Base-by-base conservation (phyloP, 495 filamentous ascomycete genomes). In the Xylaria cubensis region DNA sequence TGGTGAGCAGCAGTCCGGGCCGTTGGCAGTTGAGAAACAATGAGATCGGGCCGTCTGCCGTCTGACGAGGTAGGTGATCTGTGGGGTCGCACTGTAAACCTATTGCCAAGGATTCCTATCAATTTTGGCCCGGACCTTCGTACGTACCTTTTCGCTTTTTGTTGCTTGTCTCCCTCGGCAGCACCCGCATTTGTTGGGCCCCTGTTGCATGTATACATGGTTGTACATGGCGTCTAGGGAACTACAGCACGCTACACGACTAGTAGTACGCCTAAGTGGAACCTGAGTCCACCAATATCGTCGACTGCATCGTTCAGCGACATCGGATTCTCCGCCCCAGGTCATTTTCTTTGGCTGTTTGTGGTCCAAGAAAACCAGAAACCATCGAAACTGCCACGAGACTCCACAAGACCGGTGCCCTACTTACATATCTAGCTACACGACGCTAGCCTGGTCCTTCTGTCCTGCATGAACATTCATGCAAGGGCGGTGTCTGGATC, bases 391-490 rank as follows among this genome's bases (percentile, higher is more conserved):
- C 29, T n/a, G 50, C 65, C 67, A 68, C 65, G n/a, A 61, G 41
- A 69, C 67, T 61, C 51, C 67, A 69, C 56, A 42, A 44, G n/a
- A 2, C 56, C 9, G n/a, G 68, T 17, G 21, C 29, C 29, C 29
- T 59, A 21, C 58, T 12, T 36, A 19, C 59, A 29, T 17, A 42
- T 13, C 39, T 42, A 42, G 39, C 39, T 63, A 44, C 61, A 64
- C 39, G 61, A 64, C 39, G n/a, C 29, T 59, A 48, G 12, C 59
- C 24, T 36, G 41, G 53, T 50, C 55, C 34, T 67, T 36, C 44
- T 70, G 41, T 48, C 67, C 56, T 64, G 69, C 69, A 71, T 71
- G 56, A 64, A 53, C 48, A 62, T 64, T 64, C 59, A 64, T 71
- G 69, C 61, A 71, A 71, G 69, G 69, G 69, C 68, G 26, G 58